These are phyloP conservation scores for Rosa hybrid DNA, from an alignment of 331 rosid genomes.

Conservation along the genomic window DNA sequence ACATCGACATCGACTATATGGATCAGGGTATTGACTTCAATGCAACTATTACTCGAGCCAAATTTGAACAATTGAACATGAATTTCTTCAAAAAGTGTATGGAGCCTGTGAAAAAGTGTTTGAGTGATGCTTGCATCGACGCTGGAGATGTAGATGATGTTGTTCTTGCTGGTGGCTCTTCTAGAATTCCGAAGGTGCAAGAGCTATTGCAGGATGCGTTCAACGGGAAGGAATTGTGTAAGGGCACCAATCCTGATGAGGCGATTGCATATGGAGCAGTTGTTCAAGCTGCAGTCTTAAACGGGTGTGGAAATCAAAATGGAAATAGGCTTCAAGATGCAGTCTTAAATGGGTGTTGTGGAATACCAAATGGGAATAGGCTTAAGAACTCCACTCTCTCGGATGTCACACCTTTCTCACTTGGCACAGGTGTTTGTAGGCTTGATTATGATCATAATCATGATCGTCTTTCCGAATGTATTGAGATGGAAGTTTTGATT, in stretches of 20 bases:
- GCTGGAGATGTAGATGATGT: neutral
- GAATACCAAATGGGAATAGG: neutral
- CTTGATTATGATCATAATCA: no score
- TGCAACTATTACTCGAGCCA: neutral
- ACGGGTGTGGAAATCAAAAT: no score
- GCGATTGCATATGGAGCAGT: neutral
- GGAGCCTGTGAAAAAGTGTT: neutral
- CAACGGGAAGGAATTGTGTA: neutral
- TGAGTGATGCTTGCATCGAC: neutral
- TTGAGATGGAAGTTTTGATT: neutral
- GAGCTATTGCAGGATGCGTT: neutral
- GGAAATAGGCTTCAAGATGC: neutral
- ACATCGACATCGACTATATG: neutral
- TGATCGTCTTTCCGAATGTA: neutral
- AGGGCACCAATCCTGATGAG: neutral
- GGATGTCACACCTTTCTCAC: neutral
- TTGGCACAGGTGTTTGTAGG: neutral
- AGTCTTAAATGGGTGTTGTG: neutral
- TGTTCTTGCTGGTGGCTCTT: neutral
- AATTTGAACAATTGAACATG: neutral
- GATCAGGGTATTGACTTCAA: neutral
- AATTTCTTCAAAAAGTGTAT: neutral
- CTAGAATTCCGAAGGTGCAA: neutral
- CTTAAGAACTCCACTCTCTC: neutral
- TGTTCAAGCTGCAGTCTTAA: neutral